Evolutionary conservation across 169 alveolate species (phyloP), one percentile per base, ranked within the genome.

Genomic region (Plasmodium gonderi): DNA sequence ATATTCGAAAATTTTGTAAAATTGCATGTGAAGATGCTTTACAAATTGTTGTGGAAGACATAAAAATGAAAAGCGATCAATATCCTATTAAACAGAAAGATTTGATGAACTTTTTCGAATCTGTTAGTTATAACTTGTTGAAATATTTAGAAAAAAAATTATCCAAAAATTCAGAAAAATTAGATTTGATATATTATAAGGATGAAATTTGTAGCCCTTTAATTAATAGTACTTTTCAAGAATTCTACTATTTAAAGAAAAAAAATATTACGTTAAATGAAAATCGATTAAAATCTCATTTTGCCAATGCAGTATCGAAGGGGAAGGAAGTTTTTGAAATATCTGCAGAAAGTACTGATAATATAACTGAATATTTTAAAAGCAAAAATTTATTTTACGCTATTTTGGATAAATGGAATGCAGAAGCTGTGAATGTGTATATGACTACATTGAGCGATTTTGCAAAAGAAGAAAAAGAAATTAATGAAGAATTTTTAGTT

Each of bases 1-100:
- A 90, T 44, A 90, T 90, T 78, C 45, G 69, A 1, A 90, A 90
- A 68, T 90, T 90, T 65, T 90, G 94, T 54, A 90, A 90, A 90
- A 65, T 90, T 64, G 94, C 94, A n/a, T 90, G 94, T 77, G 94
- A 90, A 77, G 94, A 90, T 76, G 90, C 94, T 17, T 78, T 90
- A 68, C 94, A 90, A 90, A 90, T 90, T 20, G 90, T 90, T 38
- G 74, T 77, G 23, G 94, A 90, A 69, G 94, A 90, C 38, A 40
- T 90, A 3, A 90, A 90, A 78, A 90, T 90, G 94, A 90, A 90
- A 79, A 90, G 94, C 51, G 94, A 90, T 29, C 94, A 90, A 69
- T 90, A 78, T 26, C 94, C 94, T 12, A 90, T 90, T 49, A 90
- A 90, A 26, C 94, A 90, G 74, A 90, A 90, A 64, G 94, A 90